Evolutionary conservation across 345 rosid genomes (phyloP), one percentile per base, ranked within the genome.

Genomic region (Acer campestre): DNA sequence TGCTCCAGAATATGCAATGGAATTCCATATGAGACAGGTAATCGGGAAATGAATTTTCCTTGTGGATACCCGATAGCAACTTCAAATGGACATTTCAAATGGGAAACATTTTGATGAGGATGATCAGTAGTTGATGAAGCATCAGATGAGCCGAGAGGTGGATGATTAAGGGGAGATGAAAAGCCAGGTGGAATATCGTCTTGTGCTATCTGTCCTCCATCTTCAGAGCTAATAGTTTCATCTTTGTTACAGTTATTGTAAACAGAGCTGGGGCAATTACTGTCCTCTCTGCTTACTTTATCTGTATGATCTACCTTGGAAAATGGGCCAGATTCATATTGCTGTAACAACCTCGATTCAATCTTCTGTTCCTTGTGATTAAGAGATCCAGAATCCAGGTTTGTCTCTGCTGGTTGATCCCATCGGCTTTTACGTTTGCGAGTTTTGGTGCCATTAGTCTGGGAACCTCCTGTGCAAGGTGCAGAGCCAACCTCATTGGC

Each of bases 401-500:
- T 80, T 75, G 68, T 81, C 49, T 80, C 77, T 7, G 91, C 89
- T 4, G 95, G 97, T 77, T 93, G 97, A 89, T 96, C 99, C 99
- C 99, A 96, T 80, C 99, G 90, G 79, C 92, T 94, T 91, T 96
- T 96, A 77, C 98, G 98, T 88, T 94, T 96, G 70, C 97, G 94
- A 64, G 74, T 81, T 84, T 67, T 85, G 46, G 80, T 75, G 23
- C 82, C 82, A 73, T 66, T 80, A 55, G 80, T 74, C 70, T 76
- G 86, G 63, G 78, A 80, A 68, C 78, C 82, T 73, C 78, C 86
- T 17, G 78, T 61, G 76, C 79, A 84, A 46, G 90, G 80, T 46
- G 78, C 82, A 64, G 86, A 78, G 61, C 80, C 74, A 66, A 59
- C 75, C 69, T 87, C 94, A 61, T 82, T 84, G 72, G 73, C 77